phyloP scores from a whole-genome alignment of 1,284 basidiomycete species.

The Pseudozyma sp. region DNA sequence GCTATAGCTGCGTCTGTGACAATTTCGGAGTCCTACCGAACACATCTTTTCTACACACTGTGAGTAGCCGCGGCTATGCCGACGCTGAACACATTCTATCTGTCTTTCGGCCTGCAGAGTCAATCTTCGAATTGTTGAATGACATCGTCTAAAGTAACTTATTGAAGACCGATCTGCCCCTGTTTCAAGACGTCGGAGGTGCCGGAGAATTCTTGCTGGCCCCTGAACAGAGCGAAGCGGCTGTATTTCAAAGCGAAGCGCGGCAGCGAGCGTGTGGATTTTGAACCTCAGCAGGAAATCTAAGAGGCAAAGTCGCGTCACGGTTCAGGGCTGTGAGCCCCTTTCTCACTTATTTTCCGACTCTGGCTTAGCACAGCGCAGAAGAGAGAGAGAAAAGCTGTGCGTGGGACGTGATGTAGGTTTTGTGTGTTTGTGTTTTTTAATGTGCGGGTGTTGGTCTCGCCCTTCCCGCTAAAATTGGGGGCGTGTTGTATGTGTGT shows the following conservation, averaged over 20 bases:
- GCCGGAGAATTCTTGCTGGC: neutral
- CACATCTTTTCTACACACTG: neutral
- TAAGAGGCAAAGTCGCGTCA: conserved; percentile 1
- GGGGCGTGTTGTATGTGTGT: too few species aligned
- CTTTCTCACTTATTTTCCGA: neutral
- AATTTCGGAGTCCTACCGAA: too few species aligned
- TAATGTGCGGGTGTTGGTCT: neutral
- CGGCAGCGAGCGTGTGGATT: neutral
- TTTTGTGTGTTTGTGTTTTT: conserved; percentile 1
- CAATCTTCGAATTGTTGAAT: too few species aligned
- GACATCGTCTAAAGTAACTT: too few species aligned
- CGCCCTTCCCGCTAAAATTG: neutral
- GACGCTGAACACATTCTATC: too few species aligned
- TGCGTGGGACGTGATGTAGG: conserved; percentile 5
- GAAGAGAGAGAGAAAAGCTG: conserved; percentile 13
- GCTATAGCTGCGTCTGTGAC: too few species aligned
- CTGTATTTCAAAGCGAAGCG: neutral
- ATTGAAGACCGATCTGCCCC: neutral
- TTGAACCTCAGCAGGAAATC: neutral
- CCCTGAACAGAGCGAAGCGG: neutral
- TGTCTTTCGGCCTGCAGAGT: too few species aligned
- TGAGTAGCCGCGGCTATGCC: too few species aligned
- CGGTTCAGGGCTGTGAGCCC: neutral
- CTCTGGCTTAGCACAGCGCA: neutral
- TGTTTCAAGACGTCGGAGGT: neutral